phyloP scores from a whole-genome alignment of 306 rosid genomes.

The Ormosia semicastrata region DNA sequence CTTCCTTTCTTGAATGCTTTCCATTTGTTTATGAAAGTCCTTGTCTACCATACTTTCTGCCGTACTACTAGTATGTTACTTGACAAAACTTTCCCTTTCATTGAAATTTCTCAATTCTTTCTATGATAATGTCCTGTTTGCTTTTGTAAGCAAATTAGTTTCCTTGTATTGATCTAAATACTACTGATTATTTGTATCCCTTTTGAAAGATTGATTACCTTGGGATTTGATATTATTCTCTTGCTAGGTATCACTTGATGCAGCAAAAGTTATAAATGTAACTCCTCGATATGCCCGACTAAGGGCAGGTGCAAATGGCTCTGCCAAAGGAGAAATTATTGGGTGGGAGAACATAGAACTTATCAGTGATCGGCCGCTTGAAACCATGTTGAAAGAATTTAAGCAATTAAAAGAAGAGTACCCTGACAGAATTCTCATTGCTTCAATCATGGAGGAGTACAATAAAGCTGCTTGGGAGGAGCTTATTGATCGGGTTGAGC shows the following conservation, averaged over 20 bases:
- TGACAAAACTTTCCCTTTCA: background rate
- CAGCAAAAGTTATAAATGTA: conserved; percentile 84
- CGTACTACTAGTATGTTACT: background rate
- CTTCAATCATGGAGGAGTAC: conserved; percentile 98
- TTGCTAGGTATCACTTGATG: conserved; percentile 87
- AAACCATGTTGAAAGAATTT: conserved; percentile 85
- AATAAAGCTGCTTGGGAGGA: conserved; percentile 93
- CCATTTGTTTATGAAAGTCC: background rate
- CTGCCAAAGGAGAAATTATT: conserved; percentile 77
- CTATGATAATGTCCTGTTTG: background rate
- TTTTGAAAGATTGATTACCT: background rate
- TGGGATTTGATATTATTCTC: conserved; percentile 13
- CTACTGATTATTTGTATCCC: background rate
- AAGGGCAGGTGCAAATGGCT: conserved; percentile 70
- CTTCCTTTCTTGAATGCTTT: background rate
- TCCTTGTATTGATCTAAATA: background rate
- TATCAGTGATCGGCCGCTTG: conserved; percentile 91
- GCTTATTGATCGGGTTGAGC: conserved; percentile 91
- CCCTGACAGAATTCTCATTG: conserved; percentile 91
- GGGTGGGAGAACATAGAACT: conserved; percentile 97
- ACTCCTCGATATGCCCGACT: conserved; percentile 94
- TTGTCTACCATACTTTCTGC: background rate
- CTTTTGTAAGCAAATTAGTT: background rate
- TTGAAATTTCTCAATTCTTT: background rate
- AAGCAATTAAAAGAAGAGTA: conserved; percentile 81